phyloP scores from a whole-genome alignment of 2,329 filamentous ascomycete species.

The Fonsecaea pedrosoi region DNA sequence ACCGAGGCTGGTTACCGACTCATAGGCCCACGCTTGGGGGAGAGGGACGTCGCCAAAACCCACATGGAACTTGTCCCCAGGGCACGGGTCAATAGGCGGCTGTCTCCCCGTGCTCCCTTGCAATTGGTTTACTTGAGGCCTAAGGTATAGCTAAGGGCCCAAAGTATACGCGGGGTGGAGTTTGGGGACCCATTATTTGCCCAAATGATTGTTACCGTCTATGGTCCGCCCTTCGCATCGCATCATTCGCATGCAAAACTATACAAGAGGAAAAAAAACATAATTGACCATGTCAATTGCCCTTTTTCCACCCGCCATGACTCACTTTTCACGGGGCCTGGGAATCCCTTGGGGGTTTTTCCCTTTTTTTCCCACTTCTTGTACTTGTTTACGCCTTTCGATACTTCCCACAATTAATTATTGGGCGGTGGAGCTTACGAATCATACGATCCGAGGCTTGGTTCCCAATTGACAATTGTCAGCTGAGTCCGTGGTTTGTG shows the following conservation, averaged over 20 bases:
- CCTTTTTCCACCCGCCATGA: constrained; percentile 1
- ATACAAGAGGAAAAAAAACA: not conserved
- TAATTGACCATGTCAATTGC: not conserved
- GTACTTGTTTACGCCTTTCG: constrained; percentile 6
- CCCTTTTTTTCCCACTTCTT: not conserved
- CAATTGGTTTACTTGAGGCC: not conserved
- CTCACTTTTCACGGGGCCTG: constrained; percentile 3
- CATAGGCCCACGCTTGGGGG: too few species aligned
- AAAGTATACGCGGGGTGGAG: not conserved
- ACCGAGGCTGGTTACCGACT: too few species aligned
- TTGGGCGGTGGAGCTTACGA: constrained; percentile 14
- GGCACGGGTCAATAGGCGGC: not conserved
- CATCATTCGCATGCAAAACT: not conserved
- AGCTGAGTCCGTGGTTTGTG: not conserved
- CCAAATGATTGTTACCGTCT: not conserved
- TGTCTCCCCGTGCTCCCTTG: not conserved
- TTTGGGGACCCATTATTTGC: not conserved
- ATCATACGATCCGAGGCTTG: not conserved
- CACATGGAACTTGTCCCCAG: constrained; percentile 11
- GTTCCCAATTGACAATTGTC: not conserved
- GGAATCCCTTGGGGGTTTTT: not conserved
- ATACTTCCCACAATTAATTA: not conserved
- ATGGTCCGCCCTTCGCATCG: constrained; percentile 18
- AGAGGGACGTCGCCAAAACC: not conserved
- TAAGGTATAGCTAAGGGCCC: not conserved